These are phyloP conservation scores for Stemphylium beticola DNA, from an alignment of 2,329 filamentous ascomycete genomes.

Conservation along the genomic window DNA sequence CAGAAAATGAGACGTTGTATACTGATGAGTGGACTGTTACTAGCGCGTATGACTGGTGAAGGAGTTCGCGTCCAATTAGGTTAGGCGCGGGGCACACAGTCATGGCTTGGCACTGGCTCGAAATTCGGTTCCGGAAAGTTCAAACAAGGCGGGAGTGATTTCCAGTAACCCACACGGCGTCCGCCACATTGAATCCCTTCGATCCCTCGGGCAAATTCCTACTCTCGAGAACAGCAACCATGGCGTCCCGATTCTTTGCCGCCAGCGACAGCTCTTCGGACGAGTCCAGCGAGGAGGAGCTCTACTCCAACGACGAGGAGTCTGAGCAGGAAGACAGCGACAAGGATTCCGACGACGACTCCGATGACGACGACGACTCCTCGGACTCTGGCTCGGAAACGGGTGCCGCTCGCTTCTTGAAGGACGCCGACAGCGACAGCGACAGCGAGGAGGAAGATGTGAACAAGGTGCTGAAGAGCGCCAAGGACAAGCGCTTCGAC, in stretches of 20 bases:
- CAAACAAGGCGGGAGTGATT: conserved; percentile 21
- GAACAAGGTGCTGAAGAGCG: conserved; percentile 89
- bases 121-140: conserved; percentile 28
- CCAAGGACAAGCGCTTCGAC: conserved; percentile 95
- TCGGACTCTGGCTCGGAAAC: conserved; percentile 63
- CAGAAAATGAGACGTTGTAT: neutral
- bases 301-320: conserved; percentile 79
- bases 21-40: neutral
- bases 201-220: conserved; percentile 30
- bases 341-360: conserved; percentile 63
- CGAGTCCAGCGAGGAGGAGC: conserved; percentile 91
- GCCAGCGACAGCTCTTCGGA: conserved; percentile 95
- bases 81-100: conserved; percentile 26
- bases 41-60: conserved; percentile 1
- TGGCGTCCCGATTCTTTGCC: conserved; percentile 89
- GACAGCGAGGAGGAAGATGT: conserved; percentile 85
- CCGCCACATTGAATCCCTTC: conserved; percentile 25
- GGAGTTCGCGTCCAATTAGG: conserved; percentile 13
- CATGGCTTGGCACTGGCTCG: conserved; percentile 20
- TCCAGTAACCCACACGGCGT: conserved; percentile 24
- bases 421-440: conserved; percentile 76
- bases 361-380: conserved; percentile 63
- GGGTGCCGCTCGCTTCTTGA: conserved; percentile 85
- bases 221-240: conserved; percentile 38
- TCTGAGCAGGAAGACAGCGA: conserved; percentile 53